phyloP scores from a whole-genome alignment of 2,329 filamentous ascomycete species.

The Beauveria sp. region DNA sequence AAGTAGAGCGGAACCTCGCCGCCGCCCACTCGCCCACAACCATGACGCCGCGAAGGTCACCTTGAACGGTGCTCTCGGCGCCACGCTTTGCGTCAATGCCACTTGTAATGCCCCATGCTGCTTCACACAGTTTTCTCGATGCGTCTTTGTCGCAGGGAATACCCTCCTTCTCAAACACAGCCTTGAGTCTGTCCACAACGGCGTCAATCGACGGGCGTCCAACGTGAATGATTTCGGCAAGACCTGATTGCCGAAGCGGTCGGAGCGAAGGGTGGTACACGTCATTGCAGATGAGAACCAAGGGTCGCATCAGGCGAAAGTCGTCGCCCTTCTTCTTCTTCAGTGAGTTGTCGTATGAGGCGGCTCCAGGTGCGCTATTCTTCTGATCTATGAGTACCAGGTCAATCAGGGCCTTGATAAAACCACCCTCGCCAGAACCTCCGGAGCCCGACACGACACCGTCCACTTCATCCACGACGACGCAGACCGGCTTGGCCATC shows the following conservation, averaged over 20 bases:
- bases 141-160: constrained; percentile 85
- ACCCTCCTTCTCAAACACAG: constrained; percentile 81
- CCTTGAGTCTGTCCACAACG: constrained; percentile 72
- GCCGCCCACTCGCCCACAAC: constrained; percentile 85
- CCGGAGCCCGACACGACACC: constrained; percentile 80
- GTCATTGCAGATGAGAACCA: constrained; percentile 96
- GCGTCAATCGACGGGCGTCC: constrained; percentile 83
- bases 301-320: constrained; percentile 77
- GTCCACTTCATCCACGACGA: constrained; percentile 94
- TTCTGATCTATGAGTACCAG: constrained; percentile 80
- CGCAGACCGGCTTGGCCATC: constrained; percentile 78
- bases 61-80: constrained; percentile 59
- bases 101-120: constrained; percentile 70
- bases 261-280: constrained; percentile 86
- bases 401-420: constrained; percentile 91
- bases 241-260: constrained; percentile 72
- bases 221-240: constrained; percentile 87
- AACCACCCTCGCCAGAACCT: constrained; percentile 78
- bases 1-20: constrained; percentile 52
- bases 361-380: constrained; percentile 42
- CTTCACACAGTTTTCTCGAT: constrained; percentile 75
- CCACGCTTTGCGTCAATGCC: constrained; percentile 63
- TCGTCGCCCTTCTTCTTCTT: constrained; percentile 74
- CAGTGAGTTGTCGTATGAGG: constrained; percentile 14
- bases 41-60: constrained; percentile 75